Conservation (phyloP, 768 basidiomycete species). For the Gloeopeniophorella convolvens region DNA sequence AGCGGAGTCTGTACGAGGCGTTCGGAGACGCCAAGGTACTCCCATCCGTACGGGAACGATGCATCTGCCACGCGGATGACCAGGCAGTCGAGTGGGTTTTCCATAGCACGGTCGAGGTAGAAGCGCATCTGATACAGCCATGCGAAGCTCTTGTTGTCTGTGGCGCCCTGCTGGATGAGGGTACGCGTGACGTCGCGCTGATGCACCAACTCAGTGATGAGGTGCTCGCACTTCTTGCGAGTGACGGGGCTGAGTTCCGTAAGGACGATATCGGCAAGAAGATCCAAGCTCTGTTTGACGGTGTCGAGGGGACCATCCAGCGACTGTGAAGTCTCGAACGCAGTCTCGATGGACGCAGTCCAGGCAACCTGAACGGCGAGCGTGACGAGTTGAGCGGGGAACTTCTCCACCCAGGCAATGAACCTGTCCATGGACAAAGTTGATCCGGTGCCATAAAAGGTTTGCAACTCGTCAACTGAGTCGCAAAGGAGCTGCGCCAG, state of each 20-base stretch:
- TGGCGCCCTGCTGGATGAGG: constrained; percentile 59
- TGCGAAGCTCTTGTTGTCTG: constrained; percentile 67
- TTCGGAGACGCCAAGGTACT: constrained; percentile 95
- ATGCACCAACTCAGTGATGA: constrained; percentile 98
- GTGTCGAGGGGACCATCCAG: constrained; percentile 68
- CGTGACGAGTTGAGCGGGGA: constrained; percentile 93
- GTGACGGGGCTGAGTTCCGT: constrained; percentile 84
- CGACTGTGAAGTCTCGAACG: constrained; percentile 47
- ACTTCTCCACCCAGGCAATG: constrained; percentile 88
- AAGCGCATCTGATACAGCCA: constrained; percentile 99
- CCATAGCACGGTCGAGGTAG: constrained; percentile 69
- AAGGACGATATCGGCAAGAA: constrained; percentile 95
- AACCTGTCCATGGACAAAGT: constrained; percentile 60
- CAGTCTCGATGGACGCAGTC: constrained; percentile 77
- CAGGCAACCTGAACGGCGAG: constrained; percentile 94
- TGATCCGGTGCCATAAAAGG: constrained; percentile 66
- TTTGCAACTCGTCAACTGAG: constrained; percentile 71
- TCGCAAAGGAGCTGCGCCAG: constrained; percentile 76
- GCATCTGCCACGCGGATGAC: constrained; percentile 85
- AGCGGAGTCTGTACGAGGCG: constrained; percentile 96
- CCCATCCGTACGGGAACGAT: constrained; percentile 95
- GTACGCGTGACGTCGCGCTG: constrained; percentile 90
- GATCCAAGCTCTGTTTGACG: constrained; percentile 77
- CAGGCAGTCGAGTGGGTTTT: constrained; percentile 76
- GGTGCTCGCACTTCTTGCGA: constrained; percentile 96